phyloP scores from a whole-genome alignment of 2,329 filamentous ascomycete genomes.

The Pseudocercospora pini-densiflorae region DNA sequence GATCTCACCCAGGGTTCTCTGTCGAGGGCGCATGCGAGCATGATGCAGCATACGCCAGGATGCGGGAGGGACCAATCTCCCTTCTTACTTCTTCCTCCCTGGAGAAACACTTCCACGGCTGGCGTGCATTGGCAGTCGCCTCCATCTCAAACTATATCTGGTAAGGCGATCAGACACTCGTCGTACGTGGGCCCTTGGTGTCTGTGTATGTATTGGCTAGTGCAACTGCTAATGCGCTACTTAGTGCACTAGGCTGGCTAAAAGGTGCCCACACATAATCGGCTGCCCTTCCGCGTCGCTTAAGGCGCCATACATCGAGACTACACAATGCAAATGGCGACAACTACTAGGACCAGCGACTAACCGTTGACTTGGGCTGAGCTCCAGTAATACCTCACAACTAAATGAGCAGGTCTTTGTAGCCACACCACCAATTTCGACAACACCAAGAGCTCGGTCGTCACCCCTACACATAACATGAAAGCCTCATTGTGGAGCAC shows the following conservation, averaged over 20 bases:
- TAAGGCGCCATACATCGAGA: conserved; percentile 19
- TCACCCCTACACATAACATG: conserved; percentile 16
- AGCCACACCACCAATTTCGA: conserved; percentile 23
- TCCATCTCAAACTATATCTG: conserved; percentile 14
- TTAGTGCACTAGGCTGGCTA: conserved; percentile 3
- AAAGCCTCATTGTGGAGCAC: conserved; percentile 23
- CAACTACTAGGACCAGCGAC: conserved; percentile 17
- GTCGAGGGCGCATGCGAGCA: conserved; percentile 16
- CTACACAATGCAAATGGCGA: conserved; percentile 11
- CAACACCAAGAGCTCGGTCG: conserved; percentile 18
- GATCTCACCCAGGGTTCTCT: conserved; percentile 22
- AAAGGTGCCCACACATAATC: conserved; percentile 13
- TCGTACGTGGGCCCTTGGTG: conserved; percentile 21
- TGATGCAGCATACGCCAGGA: conserved; percentile 11
- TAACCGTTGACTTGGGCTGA: conserved; percentile 9
- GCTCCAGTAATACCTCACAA: conserved; percentile 16
- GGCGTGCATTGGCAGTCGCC: conserved; percentile 13
- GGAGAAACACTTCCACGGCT: conserved; percentile 10
- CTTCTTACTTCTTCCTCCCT: conserved; percentile 7
- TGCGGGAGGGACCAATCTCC: conserved; percentile 16
- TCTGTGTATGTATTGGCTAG: conserved; percentile 19
- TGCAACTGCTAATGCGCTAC: conserved; percentile 16
- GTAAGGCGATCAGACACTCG: conserved; percentile 14
- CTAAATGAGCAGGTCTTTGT: conserved; percentile 12
- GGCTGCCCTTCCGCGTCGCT: conserved; percentile 19